Base-by-base conservation (phyloP, 1,139 yeast genomes). In the Pichia sp. region DNA sequence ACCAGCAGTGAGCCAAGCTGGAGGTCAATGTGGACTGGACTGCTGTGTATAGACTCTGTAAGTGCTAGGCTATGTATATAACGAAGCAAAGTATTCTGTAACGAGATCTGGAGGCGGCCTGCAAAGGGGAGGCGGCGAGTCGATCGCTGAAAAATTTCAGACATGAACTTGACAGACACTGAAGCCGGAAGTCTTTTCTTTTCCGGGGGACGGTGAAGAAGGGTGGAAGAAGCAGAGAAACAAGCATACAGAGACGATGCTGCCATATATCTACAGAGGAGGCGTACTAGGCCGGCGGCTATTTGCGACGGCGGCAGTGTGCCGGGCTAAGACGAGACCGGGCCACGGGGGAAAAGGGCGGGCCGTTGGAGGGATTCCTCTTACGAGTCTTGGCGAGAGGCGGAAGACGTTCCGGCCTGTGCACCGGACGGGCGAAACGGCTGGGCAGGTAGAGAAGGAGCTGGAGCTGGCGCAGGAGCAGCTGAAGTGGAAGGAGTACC, bases 401-500 rank as follows among this genome's bases (percentile, higher is more conserved):
- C 20, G 27, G 9, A 44, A 33, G 34, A 14, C 16, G 30, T 29
- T 16, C 36, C 30, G 31, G 36, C 33, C 27, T 31, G 36, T 46
- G 24, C 30, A 46, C 36, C 48, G 48, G 24, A 20, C 24, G 27
- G 31, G n/a, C 5, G 12, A 31, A 31, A 20, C 34, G 8, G 36
- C n/a, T 16, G 48, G n/a, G 16, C n/a, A 46, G 36, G 20, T 7
- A 20, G 14, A 30, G 7, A 20, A 30, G 9, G 33, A 24, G 14
- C 2, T 44, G 47, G 24, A 40, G 24, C 24, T 40, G 16, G 12
- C 24, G 24, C 17, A 44, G 2, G 47, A 27, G 12, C 36, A 46
- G 24, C n/a, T 33, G 29, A 50, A 55, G 9, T 46, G 64, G 49
- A 55, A 52, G 29, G 60, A 63, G 5, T 59, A 60, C 51, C 59